A percentile compares a stretch with the other conserved stretches of the same genome.
Evolutionary conservation across 1,139 yeast species (phyloP).

Genomic region (Saccharomyces hybrid): DNA sequence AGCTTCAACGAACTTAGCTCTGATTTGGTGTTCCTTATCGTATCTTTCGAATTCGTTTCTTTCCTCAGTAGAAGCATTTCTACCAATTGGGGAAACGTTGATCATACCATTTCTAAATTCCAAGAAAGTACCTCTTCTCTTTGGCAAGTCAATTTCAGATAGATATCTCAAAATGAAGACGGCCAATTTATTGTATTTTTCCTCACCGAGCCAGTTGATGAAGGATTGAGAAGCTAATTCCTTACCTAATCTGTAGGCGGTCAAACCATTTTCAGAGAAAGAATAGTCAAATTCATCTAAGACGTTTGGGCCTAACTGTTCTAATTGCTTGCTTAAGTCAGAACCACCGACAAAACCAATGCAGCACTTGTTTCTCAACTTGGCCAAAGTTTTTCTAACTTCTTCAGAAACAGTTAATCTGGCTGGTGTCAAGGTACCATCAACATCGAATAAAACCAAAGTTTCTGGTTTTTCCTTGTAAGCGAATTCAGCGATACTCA

Average conservation of each 20-base stretch:
- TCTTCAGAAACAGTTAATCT: conserved; percentile 77
- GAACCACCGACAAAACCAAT: conserved; percentile 99
- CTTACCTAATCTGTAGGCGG: conserved; percentile 89
- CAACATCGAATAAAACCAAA: conserved; percentile 89
- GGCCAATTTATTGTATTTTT: conserved; percentile 81
- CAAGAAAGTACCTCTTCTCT: conserved; percentile 93
- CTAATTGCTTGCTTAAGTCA: conserved; percentile 88
- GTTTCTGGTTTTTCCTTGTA: conserved; percentile 37
- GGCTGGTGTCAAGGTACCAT: conserved; percentile 97
- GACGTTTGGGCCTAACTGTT: conserved; percentile 81
- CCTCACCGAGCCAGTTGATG: conserved; percentile 93
- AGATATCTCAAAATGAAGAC: conserved; percentile 80
- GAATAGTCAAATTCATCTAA: conserved; percentile 85
- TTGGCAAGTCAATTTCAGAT: conserved; percentile 80
- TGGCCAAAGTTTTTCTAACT: conserved; percentile 60
- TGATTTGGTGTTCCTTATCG: conserved; percentile 72
- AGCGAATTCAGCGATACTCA: conserved; percentile 34
- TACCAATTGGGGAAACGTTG: conserved; percentile 95
- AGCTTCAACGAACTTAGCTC: conserved; percentile 77
- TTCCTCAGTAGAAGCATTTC: conserved; percentile 92
- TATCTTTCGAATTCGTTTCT: conserved; percentile 84
- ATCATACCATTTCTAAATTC: conserved; percentile 99
- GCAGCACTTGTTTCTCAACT: conserved; percentile 82
- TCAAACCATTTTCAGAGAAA: conserved; percentile 94
- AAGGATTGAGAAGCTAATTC: conserved; percentile 87